These are phyloP conservation scores for Raffaelea ambrosiae DNA, from an alignment of 2,329 filamentous ascomycete genomes.

Conservation along the genomic window DNA sequence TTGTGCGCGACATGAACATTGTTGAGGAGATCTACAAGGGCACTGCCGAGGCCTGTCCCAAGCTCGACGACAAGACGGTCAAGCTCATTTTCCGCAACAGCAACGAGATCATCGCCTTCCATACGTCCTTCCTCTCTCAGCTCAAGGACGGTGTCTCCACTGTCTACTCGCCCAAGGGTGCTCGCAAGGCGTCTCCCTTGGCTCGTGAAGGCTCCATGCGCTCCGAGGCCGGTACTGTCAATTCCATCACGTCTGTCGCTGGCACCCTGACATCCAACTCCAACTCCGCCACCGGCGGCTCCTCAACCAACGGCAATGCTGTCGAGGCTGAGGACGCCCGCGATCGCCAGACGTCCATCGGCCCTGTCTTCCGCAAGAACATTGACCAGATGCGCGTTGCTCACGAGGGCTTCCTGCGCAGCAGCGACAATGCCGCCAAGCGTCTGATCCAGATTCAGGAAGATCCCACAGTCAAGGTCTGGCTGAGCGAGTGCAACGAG, in stretches of 20 bases:
- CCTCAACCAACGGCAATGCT: constrained; percentile 18
- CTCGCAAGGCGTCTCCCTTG: constrained; percentile 17
- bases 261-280: constrained; percentile 15
- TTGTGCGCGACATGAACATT: constrained; percentile 93
- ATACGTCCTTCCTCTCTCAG: constrained; percentile 67
- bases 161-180: constrained; percentile 61
- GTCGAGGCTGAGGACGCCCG: constrained; percentile 40
- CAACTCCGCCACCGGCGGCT: constrained; percentile 8
- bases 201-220: constrained; percentile 18
- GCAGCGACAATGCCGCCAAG: constrained; percentile 54
- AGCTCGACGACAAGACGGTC: constrained; percentile 74
- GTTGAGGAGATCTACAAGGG: constrained; percentile 97
- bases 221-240: constrained; percentile 21
- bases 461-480: constrained; percentile 62
- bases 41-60: constrained; percentile 72
- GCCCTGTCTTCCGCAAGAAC: constrained; percentile 45
- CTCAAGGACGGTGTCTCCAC: constrained; percentile 73
- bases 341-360: constrained; percentile 44
- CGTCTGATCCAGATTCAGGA: constrained; percentile 54
- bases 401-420: constrained; percentile 55
- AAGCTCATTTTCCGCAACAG: constrained; percentile 90
- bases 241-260: constrained; percentile 19
- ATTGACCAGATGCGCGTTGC: constrained; percentile 52
- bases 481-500: constrained; percentile 88
- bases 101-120: constrained; percentile 82